Evolutionary conservation across 2,329 filamentous ascomycete genomes (phyloP).

Genomic region (Volutella citrinella): DNA sequence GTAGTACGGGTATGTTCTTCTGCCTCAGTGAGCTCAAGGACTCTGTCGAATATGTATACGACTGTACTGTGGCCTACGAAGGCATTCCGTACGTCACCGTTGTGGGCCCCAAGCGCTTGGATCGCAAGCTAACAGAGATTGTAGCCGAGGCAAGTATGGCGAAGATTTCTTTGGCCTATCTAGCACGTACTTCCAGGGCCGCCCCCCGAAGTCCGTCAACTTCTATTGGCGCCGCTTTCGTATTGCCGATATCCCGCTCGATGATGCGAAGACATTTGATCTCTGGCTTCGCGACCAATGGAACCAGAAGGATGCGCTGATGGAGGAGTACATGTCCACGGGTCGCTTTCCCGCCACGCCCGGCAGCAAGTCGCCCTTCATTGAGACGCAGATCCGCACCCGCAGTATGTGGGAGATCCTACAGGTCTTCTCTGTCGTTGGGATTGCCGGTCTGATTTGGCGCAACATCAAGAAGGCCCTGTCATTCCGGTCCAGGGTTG

Average conservation of each 20-base stretch:
- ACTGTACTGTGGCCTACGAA: conserved; percentile 94
- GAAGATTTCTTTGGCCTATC: conserved; percentile 85
- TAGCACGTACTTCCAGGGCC: conserved; percentile 84
- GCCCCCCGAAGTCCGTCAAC: conserved; percentile 91
- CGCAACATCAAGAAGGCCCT: conserved; percentile 33
- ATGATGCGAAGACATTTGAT: conserved; percentile 73
- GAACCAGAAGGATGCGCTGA: conserved; percentile 86
- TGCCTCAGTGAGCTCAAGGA: conserved; percentile 72
- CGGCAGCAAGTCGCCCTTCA: conserved; percentile 42
- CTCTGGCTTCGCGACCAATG: conserved; percentile 81
- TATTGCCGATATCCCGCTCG: conserved; percentile 75
- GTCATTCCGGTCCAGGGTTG: conserved; percentile 17
- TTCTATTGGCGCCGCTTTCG: conserved; percentile 92
- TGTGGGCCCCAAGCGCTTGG: too few species aligned
- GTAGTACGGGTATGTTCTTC: conserved; percentile 78
- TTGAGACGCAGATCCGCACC: conserved; percentile 59
- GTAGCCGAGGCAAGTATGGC: conserved; percentile 77
- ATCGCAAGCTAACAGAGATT: too few species aligned
- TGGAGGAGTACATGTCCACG: conserved; percentile 77
- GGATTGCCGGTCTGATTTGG: conserved; percentile 40
- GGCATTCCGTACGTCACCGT: conserved; percentile 74
- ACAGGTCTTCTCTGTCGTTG: conserved; percentile 51
- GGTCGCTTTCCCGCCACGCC: conserved; percentile 76
- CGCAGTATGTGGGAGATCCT: conserved; percentile 53
- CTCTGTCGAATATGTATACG: conserved; percentile 79